Evolutionary conservation across 495 filamentous ascomycete species (phyloP).

Genomic region (Eremomyces bilateralis): DNA sequence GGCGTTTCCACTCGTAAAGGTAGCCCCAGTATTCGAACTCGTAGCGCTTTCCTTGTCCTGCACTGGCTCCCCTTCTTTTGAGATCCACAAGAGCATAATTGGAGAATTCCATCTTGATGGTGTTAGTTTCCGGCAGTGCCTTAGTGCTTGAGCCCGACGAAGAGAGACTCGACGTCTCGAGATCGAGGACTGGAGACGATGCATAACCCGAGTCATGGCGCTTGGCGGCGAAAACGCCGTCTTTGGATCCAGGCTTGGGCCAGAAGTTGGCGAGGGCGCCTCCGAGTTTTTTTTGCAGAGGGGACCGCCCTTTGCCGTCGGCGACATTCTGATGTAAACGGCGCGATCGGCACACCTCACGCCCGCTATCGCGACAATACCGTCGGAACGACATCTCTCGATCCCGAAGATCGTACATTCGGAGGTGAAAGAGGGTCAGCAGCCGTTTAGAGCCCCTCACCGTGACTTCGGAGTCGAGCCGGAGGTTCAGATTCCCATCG

Average conservation of each 20-base stretch:
- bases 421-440: constrained; percentile 79
- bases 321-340: constrained; percentile 35
- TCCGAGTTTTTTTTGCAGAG: constrained; percentile 35
- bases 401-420: constrained; percentile 78
- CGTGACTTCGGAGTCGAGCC: constrained; percentile 54
- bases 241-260: constrained; percentile 24
- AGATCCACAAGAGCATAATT: constrained; percentile 93
- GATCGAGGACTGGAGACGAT: constrained; percentile 18
- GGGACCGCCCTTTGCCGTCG: background rate
- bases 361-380: constrained; percentile 81
- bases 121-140: constrained; percentile 36
- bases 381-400: constrained; percentile 79
- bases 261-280: constrained; percentile 17
- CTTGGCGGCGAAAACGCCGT: too few relatives aligned
- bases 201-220: constrained; percentile 40
- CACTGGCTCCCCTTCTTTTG: constrained; percentile 41
- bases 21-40: constrained; percentile 85
- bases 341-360: constrained; percentile 75
- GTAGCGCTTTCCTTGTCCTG: constrained; percentile 51
- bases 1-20: constrained; percentile 67
- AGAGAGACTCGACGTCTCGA: too few relatives aligned
- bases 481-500: constrained; percentile 95
- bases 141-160: constrained; percentile 4
- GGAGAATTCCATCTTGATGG: constrained; percentile 75
- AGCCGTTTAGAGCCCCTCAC: constrained; percentile 35